Percentiles rank a stretch among this genome's conserved stretches.
Evolutionary conservation across 2,329 filamentous ascomycete genomes (phyloP).

Genomic region (Berkeleyomyces basicola): DNA sequence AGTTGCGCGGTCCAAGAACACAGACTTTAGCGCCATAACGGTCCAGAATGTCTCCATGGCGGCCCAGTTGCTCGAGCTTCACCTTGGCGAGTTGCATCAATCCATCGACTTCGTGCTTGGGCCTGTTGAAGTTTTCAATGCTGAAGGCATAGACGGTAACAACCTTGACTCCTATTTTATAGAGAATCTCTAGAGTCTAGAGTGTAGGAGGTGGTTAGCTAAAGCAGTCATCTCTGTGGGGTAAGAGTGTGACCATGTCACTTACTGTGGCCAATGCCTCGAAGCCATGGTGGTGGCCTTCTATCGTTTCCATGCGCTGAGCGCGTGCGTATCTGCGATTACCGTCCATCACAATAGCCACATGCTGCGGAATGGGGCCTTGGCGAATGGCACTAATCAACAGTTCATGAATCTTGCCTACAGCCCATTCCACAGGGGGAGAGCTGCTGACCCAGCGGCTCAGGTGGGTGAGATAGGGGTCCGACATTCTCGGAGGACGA

Average conservation of each 20-base stretch:
- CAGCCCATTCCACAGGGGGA: slow-evolving; percentile 80
- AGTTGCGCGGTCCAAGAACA: slow-evolving; percentile 66
- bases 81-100: slow-evolving; percentile 96
- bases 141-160: slow-evolving; percentile 98
- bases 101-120: slow-evolving; percentile 89
- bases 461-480: slow-evolving; percentile 33
- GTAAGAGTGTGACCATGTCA: neutral
- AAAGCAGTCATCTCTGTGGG: neutral
- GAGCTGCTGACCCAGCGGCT: slow-evolving; percentile 65
- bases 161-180: slow-evolving; percentile 90
- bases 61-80: slow-evolving; percentile 77
- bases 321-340: slow-evolving; percentile 83
- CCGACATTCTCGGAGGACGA: slow-evolving; percentile 29
- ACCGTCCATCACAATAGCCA: slow-evolving; percentile 99
- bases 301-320: slow-evolving; percentile 87
- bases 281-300: slow-evolving; percentile 90
- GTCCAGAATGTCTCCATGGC: slow-evolving; percentile 85
- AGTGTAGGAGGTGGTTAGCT: neutral
- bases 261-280: slow-evolving; percentile 58
- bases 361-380: slow-evolving; percentile 81
- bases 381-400: slow-evolving; percentile 79
- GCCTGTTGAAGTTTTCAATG: slow-evolving; percentile 97
- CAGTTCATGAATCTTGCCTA: slow-evolving; percentile 62
- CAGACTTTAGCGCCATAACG: slow-evolving; percentile 79
- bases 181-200: slow-evolving; percentile 89